Base-by-base conservation (phyloP, 192 early-diverging fungal species). In the Linderina pennispora region DNA sequence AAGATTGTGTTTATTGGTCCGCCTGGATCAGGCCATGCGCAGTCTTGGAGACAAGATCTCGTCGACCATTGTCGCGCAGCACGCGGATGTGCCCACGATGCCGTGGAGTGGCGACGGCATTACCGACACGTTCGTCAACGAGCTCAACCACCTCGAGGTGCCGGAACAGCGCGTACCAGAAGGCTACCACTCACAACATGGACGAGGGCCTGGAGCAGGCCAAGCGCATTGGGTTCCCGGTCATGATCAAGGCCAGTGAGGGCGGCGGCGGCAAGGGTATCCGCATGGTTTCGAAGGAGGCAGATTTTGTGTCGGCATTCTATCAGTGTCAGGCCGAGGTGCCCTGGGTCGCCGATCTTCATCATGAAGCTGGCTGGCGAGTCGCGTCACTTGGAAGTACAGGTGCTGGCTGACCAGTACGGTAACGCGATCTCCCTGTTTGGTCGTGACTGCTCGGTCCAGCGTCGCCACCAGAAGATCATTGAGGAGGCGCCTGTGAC, bases 21-120 rank as follows among this genome's bases (percentile, higher is more conserved):
- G 21, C 94, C 96, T 2, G 82, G 91, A 6, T 88, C 85, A n/a
- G 10, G 91, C 96, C 26, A 99, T 99, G 96, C 85, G 96, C 36
- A 86, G 92, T n/a, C 75, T 99, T 24, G 96, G 96, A 49, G 96
- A 99, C 74, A 99, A 99, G 68, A 99, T 99, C 57, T 94, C 96
- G 13, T 99, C 96, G 20, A 97, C 96, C 4, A 96, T 99, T 51
- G 96, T 99, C 19, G 96, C 96, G 16, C 96, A 99, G 76, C 85
- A 84, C 47, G 96, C 96, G 28, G 64, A 96, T 33, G 92, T 99
- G 21, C 96, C 96, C 36, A 96, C 92, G 32, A 90, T 96, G 79
- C 81, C 81, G 36, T 99, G 96, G 96, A 86, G 81, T 62, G 96
- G 96, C 46, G 77, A 81, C 43, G 92, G 90, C 11, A 80, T 99